phyloP scores from a whole-genome alignment of 2,329 filamentous ascomycete species.

The Penicillium occitanis region DNA sequence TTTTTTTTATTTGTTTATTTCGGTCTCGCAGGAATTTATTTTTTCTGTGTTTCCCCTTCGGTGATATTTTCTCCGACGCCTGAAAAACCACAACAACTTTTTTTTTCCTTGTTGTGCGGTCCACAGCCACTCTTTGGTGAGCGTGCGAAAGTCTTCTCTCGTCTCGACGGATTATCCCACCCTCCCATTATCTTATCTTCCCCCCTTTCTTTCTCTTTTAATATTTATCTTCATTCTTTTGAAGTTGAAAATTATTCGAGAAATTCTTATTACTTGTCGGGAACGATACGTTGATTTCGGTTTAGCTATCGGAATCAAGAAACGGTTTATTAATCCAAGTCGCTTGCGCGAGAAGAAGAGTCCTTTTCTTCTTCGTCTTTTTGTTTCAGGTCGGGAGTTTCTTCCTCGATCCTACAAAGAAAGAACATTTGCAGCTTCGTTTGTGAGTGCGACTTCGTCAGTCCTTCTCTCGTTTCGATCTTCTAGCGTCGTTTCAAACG shows the following conservation, averaged over 20 bases:
- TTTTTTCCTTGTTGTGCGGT: slow-evolving; percentile 13
- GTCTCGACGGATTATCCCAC: slow-evolving; percentile 2
- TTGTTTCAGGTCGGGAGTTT: slow-evolving; percentile 8
- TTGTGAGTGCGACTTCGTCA: not conserved
- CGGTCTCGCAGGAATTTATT: slow-evolving; percentile 2
- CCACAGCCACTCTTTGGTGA: slow-evolving; percentile 13
- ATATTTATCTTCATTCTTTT: slow-evolving; percentile 8
- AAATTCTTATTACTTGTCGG: not conserved
- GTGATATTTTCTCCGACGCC: no score
- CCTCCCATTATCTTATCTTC: not conserved
- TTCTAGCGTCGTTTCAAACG: slow-evolving; percentile 27
- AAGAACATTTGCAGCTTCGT: not conserved
- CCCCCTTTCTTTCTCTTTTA: not conserved
- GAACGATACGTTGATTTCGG: slow-evolving; percentile 3
- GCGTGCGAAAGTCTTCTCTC: slow-evolving; percentile 1
- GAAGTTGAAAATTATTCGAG: not conserved
- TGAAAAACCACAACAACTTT: slow-evolving; percentile 5
- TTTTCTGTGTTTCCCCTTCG: slow-evolving; percentile 6
- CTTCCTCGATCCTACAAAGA: not conserved
- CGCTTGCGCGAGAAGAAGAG: not conserved
- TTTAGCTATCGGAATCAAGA: slow-evolving; percentile 11
- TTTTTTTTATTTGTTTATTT: slow-evolving; percentile 10
- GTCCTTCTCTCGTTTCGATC: slow-evolving; percentile 2
- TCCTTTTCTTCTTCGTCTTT: not conserved
- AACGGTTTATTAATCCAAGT: not conserved